Evolutionary conservation across 352 stramenopile species (phyloP), one percentile per base, ranked within the genome.

Genomic region (Thraustochytrium sp.): DNA sequence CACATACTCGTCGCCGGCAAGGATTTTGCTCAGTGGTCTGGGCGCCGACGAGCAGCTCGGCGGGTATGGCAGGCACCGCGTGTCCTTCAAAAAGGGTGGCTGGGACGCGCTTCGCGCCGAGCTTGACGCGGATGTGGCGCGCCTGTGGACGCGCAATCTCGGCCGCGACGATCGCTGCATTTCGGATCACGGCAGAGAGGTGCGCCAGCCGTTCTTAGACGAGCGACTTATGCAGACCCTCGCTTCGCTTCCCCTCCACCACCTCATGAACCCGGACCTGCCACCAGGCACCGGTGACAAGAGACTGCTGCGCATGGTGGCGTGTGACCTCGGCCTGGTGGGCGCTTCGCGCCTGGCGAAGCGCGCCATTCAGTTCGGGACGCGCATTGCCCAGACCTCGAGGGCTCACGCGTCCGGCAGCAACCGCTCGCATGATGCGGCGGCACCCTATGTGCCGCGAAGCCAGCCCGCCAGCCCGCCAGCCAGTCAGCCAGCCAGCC

Each of bases 11-110:
- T 92, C 90, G 3, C 73, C 34, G 38, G 89, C 88, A 2, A 86
- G 90, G 23, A 90, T 97, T 9, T 83, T 98, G 54, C 85, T 98
- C 18, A 91, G 94, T 42, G 94, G 94, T 8, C 94, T 97, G 80
- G 96, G 96, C 21, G 96, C 96, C 1, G 95, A 99, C 85, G 96
- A 98, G 85, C 93, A 97, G 87, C 89, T 98, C 29, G 95, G 89
- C 56, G 96, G 93, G 2, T 99, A 99, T 87, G 93, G 93, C 46
- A 90, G 95, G 48, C 96, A 76, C 62, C 29, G 54, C 21, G 18
- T 86, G 72, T 40, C 83, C 11, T 86, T 76, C 18, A 85, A 87
- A 16, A 87, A 88, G 34, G 85, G 86, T 46, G 92, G 92, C 49
- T 84, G 85, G 64, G 82, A 88, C 37, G 87, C 85, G 8, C 86